Conservation (phyloP, 2,329 filamentous ascomycete genomes). For the Huntiella bhutanensis region DNA sequence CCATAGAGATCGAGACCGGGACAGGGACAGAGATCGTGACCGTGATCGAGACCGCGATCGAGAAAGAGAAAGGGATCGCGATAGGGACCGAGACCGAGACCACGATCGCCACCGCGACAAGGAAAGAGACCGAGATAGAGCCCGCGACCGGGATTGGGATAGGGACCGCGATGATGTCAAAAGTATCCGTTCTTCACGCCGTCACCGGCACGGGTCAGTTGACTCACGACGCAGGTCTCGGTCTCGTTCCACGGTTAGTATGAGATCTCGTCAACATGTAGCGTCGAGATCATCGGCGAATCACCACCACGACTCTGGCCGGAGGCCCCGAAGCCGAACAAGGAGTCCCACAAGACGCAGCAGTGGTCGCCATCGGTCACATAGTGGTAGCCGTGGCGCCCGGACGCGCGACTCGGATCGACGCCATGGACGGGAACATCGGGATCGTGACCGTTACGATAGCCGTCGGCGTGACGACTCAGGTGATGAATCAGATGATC, state of each 20-base stretch:
- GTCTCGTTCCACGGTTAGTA: constrained; percentile 2
- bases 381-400: neutral
- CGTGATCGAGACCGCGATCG: neutral
- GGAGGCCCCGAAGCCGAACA: constrained; percentile 3
- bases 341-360: constrained; percentile 1
- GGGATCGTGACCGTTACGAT: constrained; percentile 11
- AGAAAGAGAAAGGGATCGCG: constrained; percentile 5
- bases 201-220: constrained; percentile 3
- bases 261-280: neutral
- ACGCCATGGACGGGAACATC: neutral
- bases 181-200: neutral
- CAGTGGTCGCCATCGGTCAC: constrained; percentile 1
- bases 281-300: neutral
- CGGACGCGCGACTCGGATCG: neutral
- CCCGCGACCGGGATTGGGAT: neutral
- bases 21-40: neutral
- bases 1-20: constrained; percentile 2
- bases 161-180: neutral
- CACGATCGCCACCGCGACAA: constrained; percentile 4
- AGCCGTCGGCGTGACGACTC: constrained; percentile 17
- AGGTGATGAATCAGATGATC: constrained; percentile 13
- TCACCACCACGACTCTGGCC: neutral
- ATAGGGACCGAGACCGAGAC: constrained; percentile 3
- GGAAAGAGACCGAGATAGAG: neutral
- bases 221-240: constrained; percentile 3